Conservation (phyloP, 805 yeast species). For the Brettanomyces naardenensis region DNA sequence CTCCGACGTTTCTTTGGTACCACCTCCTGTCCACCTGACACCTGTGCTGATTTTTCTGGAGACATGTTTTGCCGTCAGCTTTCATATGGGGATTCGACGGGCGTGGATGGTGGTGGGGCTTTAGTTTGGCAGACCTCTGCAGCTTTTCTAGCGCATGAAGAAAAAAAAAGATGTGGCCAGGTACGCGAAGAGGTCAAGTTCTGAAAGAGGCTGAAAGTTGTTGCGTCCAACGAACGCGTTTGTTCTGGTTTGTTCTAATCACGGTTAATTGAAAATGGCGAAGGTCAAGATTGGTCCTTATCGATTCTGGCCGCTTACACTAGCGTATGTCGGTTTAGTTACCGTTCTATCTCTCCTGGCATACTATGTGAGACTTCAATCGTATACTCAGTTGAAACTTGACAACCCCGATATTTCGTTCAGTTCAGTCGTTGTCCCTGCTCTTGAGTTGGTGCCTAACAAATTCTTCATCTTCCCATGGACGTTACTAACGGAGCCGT, state of each 20-base stretch:
- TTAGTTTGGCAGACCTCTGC: too few species aligned
- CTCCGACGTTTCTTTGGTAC: not conserved
- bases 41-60: too few species aligned
- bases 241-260: too few species aligned
- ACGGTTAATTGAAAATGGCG: too few species aligned
- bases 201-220: too few species aligned
- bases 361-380: constrained; percentile 32
- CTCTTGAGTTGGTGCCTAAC: constrained; percentile 56
- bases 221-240: too few species aligned
- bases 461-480: constrained; percentile 50
- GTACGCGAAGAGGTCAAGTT: too few species aligned
- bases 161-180: too few species aligned
- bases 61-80: not conserved
- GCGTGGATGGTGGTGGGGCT: too few species aligned
- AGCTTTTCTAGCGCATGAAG: too few species aligned
- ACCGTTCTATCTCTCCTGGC: constrained; percentile 35
- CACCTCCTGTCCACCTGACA: too few species aligned
- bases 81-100: not conserved
- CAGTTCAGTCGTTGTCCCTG: constrained; percentile 38
- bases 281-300: constrained; percentile 1
- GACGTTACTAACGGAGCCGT: constrained; percentile 56
- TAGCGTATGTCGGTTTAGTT: constrained; percentile 28
- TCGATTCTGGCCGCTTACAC: not conserved
- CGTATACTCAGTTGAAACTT: constrained; percentile 21
- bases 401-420: constrained; percentile 23